Evolutionary conservation across 176 grass and related monocot genomes (phyloP).

Genomic region (Oryza glaberrima): DNA sequence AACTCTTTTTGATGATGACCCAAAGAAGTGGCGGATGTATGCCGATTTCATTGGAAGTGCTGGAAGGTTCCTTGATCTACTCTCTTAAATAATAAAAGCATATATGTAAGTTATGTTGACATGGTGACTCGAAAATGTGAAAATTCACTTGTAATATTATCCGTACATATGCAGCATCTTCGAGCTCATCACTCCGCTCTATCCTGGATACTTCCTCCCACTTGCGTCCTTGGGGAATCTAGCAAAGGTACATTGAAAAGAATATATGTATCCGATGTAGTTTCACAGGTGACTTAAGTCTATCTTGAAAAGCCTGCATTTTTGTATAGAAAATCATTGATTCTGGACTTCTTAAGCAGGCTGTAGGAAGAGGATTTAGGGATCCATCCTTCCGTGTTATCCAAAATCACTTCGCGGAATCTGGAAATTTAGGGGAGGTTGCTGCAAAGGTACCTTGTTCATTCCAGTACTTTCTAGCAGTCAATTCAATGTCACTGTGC

Average conservation of each 20-base stretch:
- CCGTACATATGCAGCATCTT: conserved; percentile 70
- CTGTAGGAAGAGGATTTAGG: conserved; percentile 83
- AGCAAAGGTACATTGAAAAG: conserved; percentile 70
- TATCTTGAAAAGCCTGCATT: background rate
- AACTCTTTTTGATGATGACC: conserved; percentile 92
- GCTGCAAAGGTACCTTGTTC: conserved; percentile 77
- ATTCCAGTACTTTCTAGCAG: conserved; percentile 11
- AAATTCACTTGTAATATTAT: conserved; percentile 23
- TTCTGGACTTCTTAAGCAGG: conserved; percentile 57
- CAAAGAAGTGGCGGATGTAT: conserved; percentile 98
- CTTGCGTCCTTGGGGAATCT: conserved; percentile 95
- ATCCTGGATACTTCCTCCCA: conserved; percentile 92
- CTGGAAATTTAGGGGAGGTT: conserved; percentile 89
- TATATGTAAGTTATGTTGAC: background rate
- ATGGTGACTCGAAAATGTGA: conserved; percentile 23
- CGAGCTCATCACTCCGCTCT: conserved; percentile 75
- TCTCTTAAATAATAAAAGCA: conserved; percentile 21
- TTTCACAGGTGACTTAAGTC: conserved; percentile 3
- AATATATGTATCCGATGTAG: conserved; percentile 16
- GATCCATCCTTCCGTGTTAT: conserved; percentile 93
- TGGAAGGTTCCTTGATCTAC: conserved; percentile 66
- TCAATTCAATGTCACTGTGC: background rate
- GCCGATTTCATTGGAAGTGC: conserved; percentile 95
- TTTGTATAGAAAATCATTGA: conserved; percentile 39
- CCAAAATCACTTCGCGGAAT: conserved; percentile 89